Conservation (phyloP, 2,329 filamentous ascomycete genomes). For the Neospermospora avenae region DNA sequence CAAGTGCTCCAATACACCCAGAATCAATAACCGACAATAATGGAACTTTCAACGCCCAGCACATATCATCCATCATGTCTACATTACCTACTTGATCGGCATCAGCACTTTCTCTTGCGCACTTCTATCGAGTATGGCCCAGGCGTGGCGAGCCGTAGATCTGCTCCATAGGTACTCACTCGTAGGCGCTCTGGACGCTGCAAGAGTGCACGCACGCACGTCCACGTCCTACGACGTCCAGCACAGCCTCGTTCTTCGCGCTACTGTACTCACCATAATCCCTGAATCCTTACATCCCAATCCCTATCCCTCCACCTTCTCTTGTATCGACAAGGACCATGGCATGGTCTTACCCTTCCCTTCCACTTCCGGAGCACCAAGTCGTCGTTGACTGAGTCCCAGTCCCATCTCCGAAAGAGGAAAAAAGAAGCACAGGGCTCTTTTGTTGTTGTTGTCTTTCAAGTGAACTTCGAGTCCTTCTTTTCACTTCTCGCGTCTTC, state of each 20-base stretch:
- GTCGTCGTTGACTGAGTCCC: slow-evolving; percentile 4
- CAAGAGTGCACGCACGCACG: neutral
- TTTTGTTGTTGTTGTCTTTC: neutral
- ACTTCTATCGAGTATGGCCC: slow-evolving; percentile 3
- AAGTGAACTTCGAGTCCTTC: neutral
- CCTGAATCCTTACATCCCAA: too few relatives aligned
- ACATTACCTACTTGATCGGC: too few relatives aligned
- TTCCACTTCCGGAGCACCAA: slow-evolving; percentile 6
- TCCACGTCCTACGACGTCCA: neutral
- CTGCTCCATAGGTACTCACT: too few relatives aligned
- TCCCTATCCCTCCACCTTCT: neutral
- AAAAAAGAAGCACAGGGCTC: neutral
- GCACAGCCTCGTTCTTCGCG: slow-evolving; percentile 8
- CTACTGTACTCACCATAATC: too few relatives aligned
- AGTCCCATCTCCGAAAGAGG: slow-evolving; percentile 1
- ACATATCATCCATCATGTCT: too few relatives aligned
- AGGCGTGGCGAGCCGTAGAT: neutral
- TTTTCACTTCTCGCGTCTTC: neutral
- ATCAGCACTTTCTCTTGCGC: neutral
- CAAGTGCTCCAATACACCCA: neutral
- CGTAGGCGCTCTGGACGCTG: slow-evolving; percentile 1
- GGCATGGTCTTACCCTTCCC: neutral
- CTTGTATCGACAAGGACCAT: neutral
- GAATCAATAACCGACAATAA: neutral
- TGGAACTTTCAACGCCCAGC: neutral